Evolutionary conservation across 768 basidiomycete species (phyloP), one percentile per base, ranked within the genome.

Genomic region (Mycena floridula): DNA sequence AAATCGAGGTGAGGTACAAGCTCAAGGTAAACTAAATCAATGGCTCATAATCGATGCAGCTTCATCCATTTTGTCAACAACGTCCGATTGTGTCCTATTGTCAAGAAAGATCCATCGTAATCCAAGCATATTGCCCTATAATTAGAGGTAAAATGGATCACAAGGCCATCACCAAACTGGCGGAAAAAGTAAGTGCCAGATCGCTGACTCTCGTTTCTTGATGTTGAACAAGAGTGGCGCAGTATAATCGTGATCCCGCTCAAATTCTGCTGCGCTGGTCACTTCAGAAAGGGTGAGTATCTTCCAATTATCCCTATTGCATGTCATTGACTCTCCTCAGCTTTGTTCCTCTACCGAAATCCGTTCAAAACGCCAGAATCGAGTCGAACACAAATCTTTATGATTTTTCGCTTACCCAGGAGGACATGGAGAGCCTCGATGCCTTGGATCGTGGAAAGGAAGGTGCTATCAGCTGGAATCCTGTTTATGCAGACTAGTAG

Each of bases 201-300:
- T 25, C 20, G 15, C 22, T 8, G 11, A 27, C 7, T 44, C 32
- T 13, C 40, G 22, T 20, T 22, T 37, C 7, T 42, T 37, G n/a
- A 18, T n/a, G 5, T 15, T 21, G 3, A 24, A 18, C 46, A n/a
- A 20, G 11, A 26, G 18, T 24, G 12, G 37, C 25, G 18, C 48
- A 89, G 82, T 61, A 80, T 51, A 60, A 63, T 32, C 76, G 78
- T 44, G 77, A 82, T 32, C 74, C 77, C 4, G 82, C 90, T 15
- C 93, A 96, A 55, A 70, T 95, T 37, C 74, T 96, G 13, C 66
- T 96, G 45, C 78, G 94, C 20, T 96, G 92, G 89, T 93, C 90
- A 23, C 66, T 97, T 27, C 93, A 96, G 60, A 79, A 75, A 56
- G 81, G 82, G 86, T 87, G 53, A 40, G 76, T 64, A 35, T 25